These are phyloP conservation scores for Phytophthora chlamydospora DNA, from an alignment of 352 stramenopile species.

Conservation along the genomic window DNA sequence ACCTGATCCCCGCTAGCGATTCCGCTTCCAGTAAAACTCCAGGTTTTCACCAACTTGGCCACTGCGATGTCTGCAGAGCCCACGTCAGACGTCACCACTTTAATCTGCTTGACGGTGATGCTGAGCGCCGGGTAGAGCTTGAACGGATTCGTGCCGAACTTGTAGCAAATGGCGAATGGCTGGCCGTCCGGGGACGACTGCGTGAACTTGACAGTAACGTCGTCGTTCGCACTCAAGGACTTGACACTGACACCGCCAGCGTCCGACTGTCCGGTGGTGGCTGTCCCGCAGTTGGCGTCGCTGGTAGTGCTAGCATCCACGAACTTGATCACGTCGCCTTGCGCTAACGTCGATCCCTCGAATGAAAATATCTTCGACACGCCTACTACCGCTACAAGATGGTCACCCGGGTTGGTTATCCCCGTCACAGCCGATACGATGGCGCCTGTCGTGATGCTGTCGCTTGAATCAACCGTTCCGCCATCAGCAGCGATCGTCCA, in stretches of 20 bases:
- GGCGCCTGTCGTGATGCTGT: slow-evolving; percentile 35
- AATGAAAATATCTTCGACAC: slow-evolving; percentile 58
- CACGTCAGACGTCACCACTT: slow-evolving; percentile 32
- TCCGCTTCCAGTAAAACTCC: slow-evolving; percentile 52
- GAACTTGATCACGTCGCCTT: slow-evolving; percentile 67
- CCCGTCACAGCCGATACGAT: slow-evolving; percentile 47
- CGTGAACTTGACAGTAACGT: slow-evolving; percentile 45
- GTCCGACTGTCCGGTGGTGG: slow-evolving; percentile 50
- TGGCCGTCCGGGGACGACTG: slow-evolving; percentile 45
- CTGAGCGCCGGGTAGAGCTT: slow-evolving; percentile 56
- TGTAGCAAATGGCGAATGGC: slow-evolving; percentile 70
- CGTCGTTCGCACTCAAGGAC: slow-evolving; percentile 26
- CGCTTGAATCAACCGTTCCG: slow-evolving; percentile 52
- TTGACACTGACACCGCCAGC: slow-evolving; percentile 49
- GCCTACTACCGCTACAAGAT: slow-evolving; percentile 55
- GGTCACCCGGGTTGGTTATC: slow-evolving; percentile 50
- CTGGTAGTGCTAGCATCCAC: slow-evolving; percentile 60
- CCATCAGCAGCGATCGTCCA: slow-evolving; percentile 47
- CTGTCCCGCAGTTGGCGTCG: slow-evolving; percentile 56
- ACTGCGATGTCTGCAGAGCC: slow-evolving; percentile 53
- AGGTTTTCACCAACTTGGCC: slow-evolving; percentile 55
- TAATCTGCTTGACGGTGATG: slow-evolving; percentile 64
- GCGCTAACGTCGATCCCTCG: slow-evolving; percentile 42
- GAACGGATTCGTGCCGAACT: slow-evolving; percentile 73
- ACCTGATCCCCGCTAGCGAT: slow-evolving; percentile 51